Base-by-base conservation (phyloP, 2,329 filamentous ascomycete genomes). In the Fusarium sp. region DNA sequence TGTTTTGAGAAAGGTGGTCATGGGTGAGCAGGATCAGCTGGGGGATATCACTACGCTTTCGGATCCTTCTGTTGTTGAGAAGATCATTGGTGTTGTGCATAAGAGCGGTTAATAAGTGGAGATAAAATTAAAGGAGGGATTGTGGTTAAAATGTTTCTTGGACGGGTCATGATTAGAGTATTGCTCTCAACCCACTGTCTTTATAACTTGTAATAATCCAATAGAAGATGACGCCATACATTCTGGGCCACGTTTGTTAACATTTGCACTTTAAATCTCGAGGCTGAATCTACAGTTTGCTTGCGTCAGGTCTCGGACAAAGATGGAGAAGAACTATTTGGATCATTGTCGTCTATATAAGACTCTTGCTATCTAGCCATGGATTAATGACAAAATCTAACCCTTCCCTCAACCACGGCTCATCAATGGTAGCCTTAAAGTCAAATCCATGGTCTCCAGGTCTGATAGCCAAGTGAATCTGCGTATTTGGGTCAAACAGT, bases 1-100 rank as follows among this genome's bases (percentile, higher is more conserved):
- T 72, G 96, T 98, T 80, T 84, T 98, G 85, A 89, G 95, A 78
- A 98, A 98, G 93, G 96, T 98, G 79, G 84, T 98, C 74, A 94
- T 94, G 47, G 95, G 95, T 28, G 95, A 98, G 87, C 94, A 97
- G 84, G 95, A 98, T 82, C 94, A 96, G 83, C 86, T 98, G 61
- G 95, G 95, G 76, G 96, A 98, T 80, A 95, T 88, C 20, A 93
- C 92, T 12, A 98, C 95, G 89, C 89, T 98, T 44, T 95, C 94
- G 63, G 95, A 98, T 82, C 96, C 95, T 28, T 89, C 87, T 57
- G 92, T 98, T 20, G 95, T 98, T 13, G 90, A 92, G 47, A 94
- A 91, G 84, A 98, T 98, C 80, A 97, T 98, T 80, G 85, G 89
- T 22, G 63, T 75, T 28, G 73, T 79, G 20, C 54, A 66, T 5